These are phyloP conservation scores for Coniochaeta sp. DNA, from an alignment of 2,329 filamentous ascomycete species.

Conservation along the genomic window DNA sequence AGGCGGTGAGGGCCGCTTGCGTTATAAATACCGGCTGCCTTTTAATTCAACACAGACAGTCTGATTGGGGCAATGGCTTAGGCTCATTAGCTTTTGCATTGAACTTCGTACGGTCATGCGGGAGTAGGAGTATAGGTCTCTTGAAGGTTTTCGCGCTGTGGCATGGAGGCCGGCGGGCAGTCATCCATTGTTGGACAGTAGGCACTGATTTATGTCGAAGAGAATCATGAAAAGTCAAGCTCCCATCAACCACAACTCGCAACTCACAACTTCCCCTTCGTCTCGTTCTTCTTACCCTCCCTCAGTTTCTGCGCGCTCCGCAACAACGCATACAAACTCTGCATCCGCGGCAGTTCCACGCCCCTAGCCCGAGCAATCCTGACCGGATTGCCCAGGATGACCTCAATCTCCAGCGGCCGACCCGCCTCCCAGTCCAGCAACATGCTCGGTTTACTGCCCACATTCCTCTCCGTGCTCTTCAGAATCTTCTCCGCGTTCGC, in stretches of 20 bases:
- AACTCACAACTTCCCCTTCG: slow-evolving; percentile 23
- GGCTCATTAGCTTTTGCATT: no score
- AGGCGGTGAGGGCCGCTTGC: no score
- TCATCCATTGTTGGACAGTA: no score
- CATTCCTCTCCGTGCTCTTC: slow-evolving; percentile 55
- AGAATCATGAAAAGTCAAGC: no score
- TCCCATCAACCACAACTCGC: background rate
- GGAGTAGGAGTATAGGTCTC: no score
- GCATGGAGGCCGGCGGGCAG: no score
- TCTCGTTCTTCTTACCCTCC: slow-evolving; percentile 23
- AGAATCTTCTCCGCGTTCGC: slow-evolving; percentile 58
- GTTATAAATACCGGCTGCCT: no score
- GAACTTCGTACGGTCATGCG: no score
- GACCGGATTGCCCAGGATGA: slow-evolving; percentile 65
- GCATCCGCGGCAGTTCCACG: slow-evolving; percentile 58
- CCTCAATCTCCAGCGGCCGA: slow-evolving; percentile 62
- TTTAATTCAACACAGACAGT: no score
- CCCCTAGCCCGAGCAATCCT: slow-evolving; percentile 55
- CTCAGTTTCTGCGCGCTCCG: slow-evolving; percentile 52
- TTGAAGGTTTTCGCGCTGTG: no score
- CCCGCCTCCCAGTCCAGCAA: slow-evolving; percentile 62
- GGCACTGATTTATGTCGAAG: no score
- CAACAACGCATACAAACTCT: slow-evolving; percentile 60
- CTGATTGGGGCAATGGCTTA: no score
- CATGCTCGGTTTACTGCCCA: slow-evolving; percentile 60